Percentiles rank a stretch among this genome's conserved stretches.
Evolutionary conservation across 768 basidiomycete species (phyloP).

Genomic region (Gloeopeniophorella convolvens): DNA sequence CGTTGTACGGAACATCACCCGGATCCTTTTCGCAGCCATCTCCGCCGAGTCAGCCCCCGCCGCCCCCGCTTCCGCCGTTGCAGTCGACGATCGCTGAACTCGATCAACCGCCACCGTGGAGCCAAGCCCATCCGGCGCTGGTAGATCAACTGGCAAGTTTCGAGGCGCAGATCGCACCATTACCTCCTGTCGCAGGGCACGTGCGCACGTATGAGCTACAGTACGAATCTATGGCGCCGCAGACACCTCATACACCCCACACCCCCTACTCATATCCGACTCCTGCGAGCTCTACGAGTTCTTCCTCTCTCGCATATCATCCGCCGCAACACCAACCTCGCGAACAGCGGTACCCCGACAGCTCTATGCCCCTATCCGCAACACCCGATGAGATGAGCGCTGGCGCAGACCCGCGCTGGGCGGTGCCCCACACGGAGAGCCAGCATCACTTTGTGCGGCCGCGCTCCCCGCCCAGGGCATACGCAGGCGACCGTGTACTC

Average conservation of each 20-base stretch:
- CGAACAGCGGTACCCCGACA: not conserved
- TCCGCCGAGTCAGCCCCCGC: not conserved
- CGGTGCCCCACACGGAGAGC: conserved; percentile 1
- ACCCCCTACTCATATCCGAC: not conserved
- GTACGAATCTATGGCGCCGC: not conserved
- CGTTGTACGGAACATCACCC: not conserved
- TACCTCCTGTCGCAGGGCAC: conserved; percentile 17
- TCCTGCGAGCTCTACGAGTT: not conserved
- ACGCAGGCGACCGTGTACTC: conserved; percentile 8
- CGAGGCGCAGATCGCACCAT: conserved; percentile 25
- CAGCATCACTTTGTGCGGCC: not conserved
- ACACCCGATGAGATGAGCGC: not conserved
- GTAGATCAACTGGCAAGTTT: conserved; percentile 29
- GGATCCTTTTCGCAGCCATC: not conserved
- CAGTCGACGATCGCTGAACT: not conserved
- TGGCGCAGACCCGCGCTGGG: conserved; percentile 1
- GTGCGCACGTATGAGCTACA: not conserved
- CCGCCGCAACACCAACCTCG: not conserved
- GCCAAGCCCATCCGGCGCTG: conserved; percentile 28
- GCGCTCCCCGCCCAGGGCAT: not conserved
- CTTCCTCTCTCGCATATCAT: not conserved
- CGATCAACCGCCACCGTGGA: conserved; percentile 3
- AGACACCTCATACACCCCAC: not conserved
- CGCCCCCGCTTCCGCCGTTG: not conserved
- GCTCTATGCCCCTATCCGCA: not conserved